These are phyloP conservation scores for Psilocybe cyanescens DNA, from an alignment of 768 basidiomycete species.

Conservation along the genomic window DNA sequence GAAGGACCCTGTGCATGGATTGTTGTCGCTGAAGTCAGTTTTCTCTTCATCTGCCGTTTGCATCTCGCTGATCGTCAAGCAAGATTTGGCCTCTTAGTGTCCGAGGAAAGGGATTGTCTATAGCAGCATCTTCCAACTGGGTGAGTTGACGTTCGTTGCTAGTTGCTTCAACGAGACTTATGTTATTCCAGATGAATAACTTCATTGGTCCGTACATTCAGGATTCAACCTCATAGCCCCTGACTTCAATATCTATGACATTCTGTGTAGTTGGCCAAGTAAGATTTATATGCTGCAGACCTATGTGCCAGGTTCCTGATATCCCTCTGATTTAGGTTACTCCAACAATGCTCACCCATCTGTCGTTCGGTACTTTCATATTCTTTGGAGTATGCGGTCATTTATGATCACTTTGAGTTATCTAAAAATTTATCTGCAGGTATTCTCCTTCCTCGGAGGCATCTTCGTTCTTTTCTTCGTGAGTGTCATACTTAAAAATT, in stretches of 20 bases:
- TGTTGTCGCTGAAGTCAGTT: conserved; percentile 59
- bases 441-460: conserved; percentile 69
- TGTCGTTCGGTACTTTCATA: conserved; percentile 74
- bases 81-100: conserved; percentile 72
- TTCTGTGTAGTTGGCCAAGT: conserved; percentile 51
- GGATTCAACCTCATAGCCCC: not conserved
- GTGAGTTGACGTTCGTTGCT: conserved; percentile 32
- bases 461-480: conserved; percentile 70
- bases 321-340: conserved; percentile 47
- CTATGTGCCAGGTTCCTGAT: not conserved
- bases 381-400: conserved; percentile 65
- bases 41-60: not conserved
- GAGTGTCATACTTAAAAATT: conserved; percentile 23
- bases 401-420: not conserved
- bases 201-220: conserved; percentile 56
- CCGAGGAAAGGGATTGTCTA: conserved; percentile 76
- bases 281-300: not conserved
- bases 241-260: not conserved
- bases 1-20: conserved; percentile 71
- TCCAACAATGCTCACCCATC: conserved; percentile 68
- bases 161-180: not conserved
- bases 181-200: conserved; percentile 66
- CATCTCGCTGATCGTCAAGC: not conserved
- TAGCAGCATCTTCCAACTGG: conserved; percentile 80
- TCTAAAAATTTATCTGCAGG: conserved; percentile 30